Percentiles rank a stretch among this genome's conserved stretches.
Conservation (phyloP, 805 yeast species). For the Scheffersomyces coipomensis region DNA sequence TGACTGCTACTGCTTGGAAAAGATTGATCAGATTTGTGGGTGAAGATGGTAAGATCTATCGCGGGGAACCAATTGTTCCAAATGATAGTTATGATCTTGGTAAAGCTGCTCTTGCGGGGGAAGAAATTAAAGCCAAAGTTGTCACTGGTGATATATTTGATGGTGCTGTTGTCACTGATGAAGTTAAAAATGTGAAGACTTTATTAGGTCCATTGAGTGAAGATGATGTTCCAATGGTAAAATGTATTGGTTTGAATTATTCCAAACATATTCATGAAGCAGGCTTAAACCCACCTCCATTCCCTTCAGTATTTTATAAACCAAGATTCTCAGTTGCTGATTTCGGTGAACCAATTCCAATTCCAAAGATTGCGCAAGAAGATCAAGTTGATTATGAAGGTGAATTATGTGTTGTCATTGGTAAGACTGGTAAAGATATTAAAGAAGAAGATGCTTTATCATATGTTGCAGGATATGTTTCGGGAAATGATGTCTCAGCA, state of each 20-base stretch:
- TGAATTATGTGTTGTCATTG: constrained; percentile 54
- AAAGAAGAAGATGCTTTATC: constrained; percentile 40
- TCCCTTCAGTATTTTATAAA: constrained; percentile 52
- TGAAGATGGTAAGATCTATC: constrained; percentile 39
- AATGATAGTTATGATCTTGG: constrained; percentile 26
- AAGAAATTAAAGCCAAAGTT: constrained; percentile 38
- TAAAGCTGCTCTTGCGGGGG: constrained; percentile 19
- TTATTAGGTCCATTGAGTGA: constrained; percentile 12
- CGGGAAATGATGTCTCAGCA: constrained; percentile 57
- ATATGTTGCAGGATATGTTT: constrained; percentile 50
- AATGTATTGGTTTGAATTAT: constrained; percentile 55
- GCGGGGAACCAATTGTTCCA: constrained; percentile 49
- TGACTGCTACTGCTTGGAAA: constrained; percentile 9
- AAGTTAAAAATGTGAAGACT: constrained; percentile 14
- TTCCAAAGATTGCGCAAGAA: constrained; percentile 40
- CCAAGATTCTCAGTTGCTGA: constrained; percentile 46
- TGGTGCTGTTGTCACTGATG: constrained; percentile 32
- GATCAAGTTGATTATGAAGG: constrained; percentile 50
- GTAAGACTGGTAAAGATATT: constrained; percentile 46
- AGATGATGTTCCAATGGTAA: constrained; percentile 24
- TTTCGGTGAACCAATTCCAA: constrained; percentile 40
- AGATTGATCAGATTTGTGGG: constrained; percentile 46
- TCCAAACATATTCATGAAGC: constrained; percentile 41
- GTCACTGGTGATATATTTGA: constrained; percentile 49
- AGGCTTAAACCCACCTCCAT: constrained; percentile 40